A percentile compares a stretch with the other conserved stretches of the same genome.
Conservation (phyloP, 441 rosid genomes). For the Adansonia rubrostipa region DNA sequence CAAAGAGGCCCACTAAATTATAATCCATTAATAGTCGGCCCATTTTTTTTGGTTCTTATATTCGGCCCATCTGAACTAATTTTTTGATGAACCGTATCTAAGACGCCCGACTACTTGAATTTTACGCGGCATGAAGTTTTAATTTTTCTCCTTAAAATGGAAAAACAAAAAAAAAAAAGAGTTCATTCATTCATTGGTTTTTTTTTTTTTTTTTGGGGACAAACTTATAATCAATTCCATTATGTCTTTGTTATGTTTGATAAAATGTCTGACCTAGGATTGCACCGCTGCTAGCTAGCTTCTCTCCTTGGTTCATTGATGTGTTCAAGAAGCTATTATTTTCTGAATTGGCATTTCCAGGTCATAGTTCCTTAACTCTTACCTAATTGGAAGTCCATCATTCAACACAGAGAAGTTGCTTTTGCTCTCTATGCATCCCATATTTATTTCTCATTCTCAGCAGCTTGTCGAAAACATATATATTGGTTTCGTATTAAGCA, state of each 20-base stretch:
- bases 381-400: neutral
- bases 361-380: neutral
- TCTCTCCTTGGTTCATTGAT: neutral
- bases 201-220: too few relatives aligned
- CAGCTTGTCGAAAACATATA: neutral
- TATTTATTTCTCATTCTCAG: neutral
- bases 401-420: neutral
- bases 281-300: neutral
- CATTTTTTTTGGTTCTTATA: too few relatives aligned
- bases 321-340: neutral
- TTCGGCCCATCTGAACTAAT: neutral
- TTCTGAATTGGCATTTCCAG: neutral
- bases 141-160: neutral
- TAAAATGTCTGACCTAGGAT: conserved; percentile 19
- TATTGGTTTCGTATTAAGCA: neutral
- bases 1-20: neutral
- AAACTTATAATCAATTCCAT: neutral
- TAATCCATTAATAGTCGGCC: neutral
- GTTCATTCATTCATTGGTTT: neutral
- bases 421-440: neutral
- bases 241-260: neutral
- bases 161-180: neutral
- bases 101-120: neutral
- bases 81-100: neutral
- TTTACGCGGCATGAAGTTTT: neutral